phyloP scores from a whole-genome alignment of 345 rosid species.

The Pugionium cornutum region DNA sequence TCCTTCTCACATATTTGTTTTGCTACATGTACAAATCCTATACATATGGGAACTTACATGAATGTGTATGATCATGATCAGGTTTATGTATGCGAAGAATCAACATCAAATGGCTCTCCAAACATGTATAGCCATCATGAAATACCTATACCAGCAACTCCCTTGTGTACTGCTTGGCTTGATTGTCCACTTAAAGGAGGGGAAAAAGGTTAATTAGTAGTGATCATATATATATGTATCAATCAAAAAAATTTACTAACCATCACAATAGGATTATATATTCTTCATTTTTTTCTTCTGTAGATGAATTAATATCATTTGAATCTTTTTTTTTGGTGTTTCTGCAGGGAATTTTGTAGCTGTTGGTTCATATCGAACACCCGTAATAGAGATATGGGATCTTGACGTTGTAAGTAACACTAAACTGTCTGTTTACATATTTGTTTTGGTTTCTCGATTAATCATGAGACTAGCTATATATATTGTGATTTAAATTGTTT shows the following conservation, averaged over 20 bases:
- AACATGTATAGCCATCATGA: slow-evolving; percentile 87
- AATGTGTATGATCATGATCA: slow-evolving; percentile 33
- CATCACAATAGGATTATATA: too few relatives aligned
- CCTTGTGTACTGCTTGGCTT: slow-evolving; percentile 86
- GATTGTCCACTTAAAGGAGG: slow-evolving; percentile 87
- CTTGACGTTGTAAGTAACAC: slow-evolving; percentile 72
- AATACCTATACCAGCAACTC: slow-evolving; percentile 71
- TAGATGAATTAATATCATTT: neutral
- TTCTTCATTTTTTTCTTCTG: neutral
- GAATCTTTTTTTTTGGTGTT: slow-evolving; percentile 14
- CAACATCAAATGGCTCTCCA: slow-evolving; percentile 47
- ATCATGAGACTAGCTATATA: slow-evolving; percentile 1
- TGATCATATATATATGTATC: too few relatives aligned
- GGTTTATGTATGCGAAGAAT: slow-evolving; percentile 77
- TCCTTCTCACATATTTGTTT: neutral
- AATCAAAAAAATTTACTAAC: too few relatives aligned
- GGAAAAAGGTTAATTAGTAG: slow-evolving; percentile 57
- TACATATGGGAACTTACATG: slow-evolving; percentile 3
- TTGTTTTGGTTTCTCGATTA: neutral
- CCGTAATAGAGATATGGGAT: slow-evolving; percentile 93
- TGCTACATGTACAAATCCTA: too few relatives aligned
- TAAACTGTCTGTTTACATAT: slow-evolving; percentile 6
- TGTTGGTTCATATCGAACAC: slow-evolving; percentile 78
- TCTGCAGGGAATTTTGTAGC: slow-evolving; percentile 84
- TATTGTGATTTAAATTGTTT: neutral